Conservation (phyloP, 129 eudicot species). For the Flaveria brownii region DNA sequence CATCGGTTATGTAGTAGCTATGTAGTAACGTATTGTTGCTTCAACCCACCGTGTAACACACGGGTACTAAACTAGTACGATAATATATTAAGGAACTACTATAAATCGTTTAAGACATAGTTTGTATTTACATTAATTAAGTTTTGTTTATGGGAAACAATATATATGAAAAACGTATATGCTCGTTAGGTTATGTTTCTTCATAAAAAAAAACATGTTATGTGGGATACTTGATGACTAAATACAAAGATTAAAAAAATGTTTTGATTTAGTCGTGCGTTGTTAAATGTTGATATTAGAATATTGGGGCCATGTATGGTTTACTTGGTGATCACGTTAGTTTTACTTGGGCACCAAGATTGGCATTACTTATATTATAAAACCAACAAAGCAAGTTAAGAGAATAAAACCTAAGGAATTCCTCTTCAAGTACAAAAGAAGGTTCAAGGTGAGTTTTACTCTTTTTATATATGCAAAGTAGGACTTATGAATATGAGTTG, state of each 20-base stretch:
- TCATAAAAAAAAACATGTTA: not conserved
- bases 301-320: not conserved
- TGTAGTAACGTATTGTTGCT: too few species aligned
- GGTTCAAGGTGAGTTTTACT: not conserved
- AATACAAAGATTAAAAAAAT: not conserved
- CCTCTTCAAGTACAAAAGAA: not conserved
- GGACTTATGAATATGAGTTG: too few species aligned
- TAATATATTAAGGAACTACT: too few species aligned
- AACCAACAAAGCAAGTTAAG: not conserved
- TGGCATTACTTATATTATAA: not conserved
- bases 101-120: too few species aligned
- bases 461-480: too few species aligned
- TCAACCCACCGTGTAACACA: too few species aligned
- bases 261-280: not conserved
- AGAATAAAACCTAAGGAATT: not conserved
- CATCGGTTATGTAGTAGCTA: too few species aligned
- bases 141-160: not conserved
- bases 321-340: constrained; percentile 21
- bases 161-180: not conserved
- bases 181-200: not conserved
- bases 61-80: too few species aligned
- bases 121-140: too few species aligned
- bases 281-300: not conserved
- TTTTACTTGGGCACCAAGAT: constrained; percentile 7
- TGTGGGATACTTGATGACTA: not conserved